Percentiles rank a stretch among this genome's conserved stretches.
These are phyloP conservation scores for Trypanosoma brucei DNA, from an alignment of 208 protist species.

Conservation along the genomic window DNA sequence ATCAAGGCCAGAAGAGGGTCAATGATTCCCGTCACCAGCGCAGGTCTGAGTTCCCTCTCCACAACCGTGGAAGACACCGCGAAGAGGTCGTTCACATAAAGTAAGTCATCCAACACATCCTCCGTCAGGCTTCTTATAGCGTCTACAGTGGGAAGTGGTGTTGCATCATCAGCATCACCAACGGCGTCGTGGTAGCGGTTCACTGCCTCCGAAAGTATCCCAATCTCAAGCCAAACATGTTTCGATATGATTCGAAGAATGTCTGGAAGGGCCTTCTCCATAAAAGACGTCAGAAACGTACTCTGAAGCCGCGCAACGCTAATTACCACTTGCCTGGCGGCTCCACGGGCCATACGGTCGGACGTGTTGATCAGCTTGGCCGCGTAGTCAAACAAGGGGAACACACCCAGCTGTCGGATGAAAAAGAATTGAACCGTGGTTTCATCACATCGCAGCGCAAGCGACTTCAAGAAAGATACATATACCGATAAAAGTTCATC, in stretches of 20 bases:
- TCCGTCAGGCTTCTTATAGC: slow-evolving; percentile 37
- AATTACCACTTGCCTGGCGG: slow-evolving; percentile 79
- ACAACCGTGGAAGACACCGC: slow-evolving; percentile 27
- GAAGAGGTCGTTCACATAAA: slow-evolving; percentile 83
- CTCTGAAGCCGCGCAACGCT: slow-evolving; percentile 60
- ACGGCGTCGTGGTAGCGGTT: slow-evolving; percentile 8
- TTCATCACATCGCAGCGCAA: slow-evolving; percentile 73
- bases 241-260: slow-evolving; percentile 35
- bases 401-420: slow-evolving; percentile 37
- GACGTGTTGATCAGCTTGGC: slow-evolving; percentile 41
- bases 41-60: slow-evolving; percentile 11
- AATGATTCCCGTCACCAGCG: slow-evolving; percentile 21
- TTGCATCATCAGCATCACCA: not conserved
- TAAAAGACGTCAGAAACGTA: slow-evolving; percentile 37
- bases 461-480: slow-evolving; percentile 79
- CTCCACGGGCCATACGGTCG: slow-evolving; percentile 75
- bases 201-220: slow-evolving; percentile 22
- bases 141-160: slow-evolving; percentile 5
- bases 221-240: slow-evolving; percentile 33
- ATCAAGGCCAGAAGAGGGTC: slow-evolving; percentile 6
- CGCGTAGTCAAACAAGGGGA: slow-evolving; percentile 73
- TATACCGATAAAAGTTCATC: slow-evolving; percentile 80
- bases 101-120: slow-evolving; percentile 76
- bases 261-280: slow-evolving; percentile 32
- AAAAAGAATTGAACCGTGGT: slow-evolving; percentile 86